Base-by-base conservation (phyloP, 805 yeast genomes). In the Candida methanosorbosa region DNA sequence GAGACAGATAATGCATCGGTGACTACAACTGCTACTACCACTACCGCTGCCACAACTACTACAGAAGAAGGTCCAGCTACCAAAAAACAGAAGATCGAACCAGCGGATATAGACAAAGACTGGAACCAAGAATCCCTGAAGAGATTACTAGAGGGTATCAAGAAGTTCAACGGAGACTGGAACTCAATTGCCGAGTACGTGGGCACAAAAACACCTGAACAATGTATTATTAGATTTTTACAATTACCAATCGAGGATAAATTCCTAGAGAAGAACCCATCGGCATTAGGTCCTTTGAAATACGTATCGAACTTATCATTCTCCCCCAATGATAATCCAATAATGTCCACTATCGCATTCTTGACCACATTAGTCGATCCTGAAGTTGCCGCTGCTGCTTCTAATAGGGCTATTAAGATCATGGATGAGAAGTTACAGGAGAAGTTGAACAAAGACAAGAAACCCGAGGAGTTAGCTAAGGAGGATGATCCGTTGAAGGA, bases 311-410 rank as follows among this genome's bases (percentile, higher is more conserved):
- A 85, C 54, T 68, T 90, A 33, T 95, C 97, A 12, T 80, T 84
- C 33, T 75, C 85, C 25, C 73, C 85, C 29, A 75, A 80, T 20
- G 97, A 92, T 46, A 92, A 92, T 56, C 98, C 99, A 2, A 87
- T 92, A 4, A 70, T 92, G 63, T 81, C 94, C 25, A 90, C 94
- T n/a, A 70, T 92, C 42, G 80, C 95, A 12, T 92, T 88, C 57
- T 64, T 92, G 58, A 78, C 88, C 0, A 78, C 85, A 26, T 60
- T 88, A 33, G 94, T 87, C 14, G 96, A 90, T 49, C 81, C 90
- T 11, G 81, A 80, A 27, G 82, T 82, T 17, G 95, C 90, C 1
- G 75, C 78, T 37, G 86, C 88, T 9, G 94, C 94, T 23, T 80
- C 94, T 7, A 59, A 51, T 21, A 63, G 78, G 32, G 87, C 86